Base-by-base conservation (phyloP, 208 protist genomes). In the Trypanosomatidae sp. region DNA sequence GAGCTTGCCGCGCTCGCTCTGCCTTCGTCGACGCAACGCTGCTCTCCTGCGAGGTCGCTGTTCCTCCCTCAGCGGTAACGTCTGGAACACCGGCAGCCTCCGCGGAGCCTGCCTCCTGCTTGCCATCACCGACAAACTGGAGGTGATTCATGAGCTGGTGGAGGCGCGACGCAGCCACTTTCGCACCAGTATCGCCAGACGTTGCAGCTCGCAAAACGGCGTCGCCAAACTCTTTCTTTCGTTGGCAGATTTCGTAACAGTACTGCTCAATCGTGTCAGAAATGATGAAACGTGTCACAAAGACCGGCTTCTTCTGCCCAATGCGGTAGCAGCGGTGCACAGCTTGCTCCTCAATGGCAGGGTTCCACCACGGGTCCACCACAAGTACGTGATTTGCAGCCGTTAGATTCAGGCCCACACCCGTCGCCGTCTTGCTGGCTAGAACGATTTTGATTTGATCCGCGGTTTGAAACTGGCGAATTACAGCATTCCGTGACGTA, bases 361-460 rank as follows among this genome's bases (percentile, higher is more conserved):
- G 95, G 72, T 99, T 99, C 96, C 97, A 99, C 97, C 98, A 99
- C 39, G 93, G 92, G 76, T 99, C 97, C 58, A 98, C 89, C 0
- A 99, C 79, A 36, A 99, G 81, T 0, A 99, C 97, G 55, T 98
- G 86, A 66, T 96, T 99, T 3, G 99, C 99, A 7, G 86, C 92
- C 1, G 97, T 99, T 13, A 99, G 91, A 68, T 99, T 99, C 9
- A 99, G 85, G 8, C 99, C 99, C 33, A 99, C 92, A 59, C 98
- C 98, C 19, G 97, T 99, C 15, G 97, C 93, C 10, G 96, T 97
- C 69, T 99, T 97, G 62, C 96, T 99, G 8, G 98, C 95, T 41
- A 99, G 81, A 33, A 99, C 92, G 53, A 96, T 83, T 44, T 83
- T 83, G 4, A 93, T 53, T 53, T 80, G 73, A 1, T 80, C 64